Evolutionary conservation across 164 flowering plant genomes (phyloP), one percentile per base, ranked within the genome.

Genomic region (Cinnamomum chago): DNA sequence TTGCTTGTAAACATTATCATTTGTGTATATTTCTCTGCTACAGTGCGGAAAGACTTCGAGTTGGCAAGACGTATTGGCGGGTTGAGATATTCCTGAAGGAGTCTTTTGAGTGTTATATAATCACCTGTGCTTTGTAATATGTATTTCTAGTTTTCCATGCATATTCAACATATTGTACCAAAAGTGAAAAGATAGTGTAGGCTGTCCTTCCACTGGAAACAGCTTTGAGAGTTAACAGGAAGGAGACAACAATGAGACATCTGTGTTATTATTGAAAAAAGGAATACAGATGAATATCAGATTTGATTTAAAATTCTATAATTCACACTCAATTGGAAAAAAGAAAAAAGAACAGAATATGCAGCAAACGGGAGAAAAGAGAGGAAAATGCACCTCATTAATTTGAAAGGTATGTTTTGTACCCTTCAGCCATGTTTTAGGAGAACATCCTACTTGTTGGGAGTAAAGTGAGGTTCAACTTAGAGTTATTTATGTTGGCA

Each of bases 21-120:
- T 55, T 55, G 18, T 20, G 17, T 55, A 55, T 55, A 14, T 55
- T 5, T 55, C 60, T 15, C 60, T 55, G 17, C n/a, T 55, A 55
- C 60, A 64, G 67, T 64, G 67, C 33, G 67, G 15, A 64, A 64
- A 13, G 67, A 64, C 24, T 23, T 64, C 23, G 67, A 64, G 27
- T 64, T 64, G 28, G 67, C 67, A 23, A 64, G 67, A 64, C 67
- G 67, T 64, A 64, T 64, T 11, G 67, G 67, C 0, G 67, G 67
- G 30, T 13, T 4, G 17, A 64, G 67, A 25, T 64, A 64, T 25
- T 22, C 28, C 28, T 64, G 67, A 64, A n/a, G 67, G 60, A 13
- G 17, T 14, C 67, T 13, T 64, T 14, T 13, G 25, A 9, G 23
- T 60, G 67, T 25, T 64, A 23, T 25, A 4, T 24, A 3, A 25